Evolutionary conservation across 257 asterid species (phyloP).

Genomic region (Solanum neorickii): DNA sequence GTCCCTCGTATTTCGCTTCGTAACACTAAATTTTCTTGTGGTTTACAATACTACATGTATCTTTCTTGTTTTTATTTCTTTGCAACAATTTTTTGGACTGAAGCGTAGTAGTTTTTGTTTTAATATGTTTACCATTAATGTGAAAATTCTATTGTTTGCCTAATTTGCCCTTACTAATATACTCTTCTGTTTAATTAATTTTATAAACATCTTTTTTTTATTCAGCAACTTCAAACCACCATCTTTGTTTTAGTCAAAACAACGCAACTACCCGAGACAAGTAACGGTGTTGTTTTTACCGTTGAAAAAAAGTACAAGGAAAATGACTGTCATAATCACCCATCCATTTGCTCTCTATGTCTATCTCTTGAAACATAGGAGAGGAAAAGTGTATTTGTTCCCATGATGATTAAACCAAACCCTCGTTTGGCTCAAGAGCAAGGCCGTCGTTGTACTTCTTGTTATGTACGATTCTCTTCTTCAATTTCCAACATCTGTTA

Average conservation of each 20-base stretch:
- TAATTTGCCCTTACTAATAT: not conserved
- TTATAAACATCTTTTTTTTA: not conserved
- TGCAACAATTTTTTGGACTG: not conserved
- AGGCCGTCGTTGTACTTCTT: not conserved
- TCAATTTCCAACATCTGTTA: not conserved
- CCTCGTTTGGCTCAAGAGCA: not conserved
- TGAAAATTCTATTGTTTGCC: not conserved
- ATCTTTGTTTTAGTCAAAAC: not conserved
- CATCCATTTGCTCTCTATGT: conserved; percentile 18
- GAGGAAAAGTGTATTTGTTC: conserved; percentile 27
- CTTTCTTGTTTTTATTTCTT: not conserved
- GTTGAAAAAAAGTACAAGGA: conserved; percentile 6
- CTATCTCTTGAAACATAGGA: conserved; percentile 24
- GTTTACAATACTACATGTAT: not conserved
- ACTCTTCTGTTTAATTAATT: not conserved
- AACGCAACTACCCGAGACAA: not conserved
- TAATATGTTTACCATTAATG: not conserved
- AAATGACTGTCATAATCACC: conserved; percentile 5
- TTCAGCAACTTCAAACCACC: not conserved
- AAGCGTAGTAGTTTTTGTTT: not conserved
- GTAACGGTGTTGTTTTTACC: not conserved
- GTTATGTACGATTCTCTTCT: not conserved
- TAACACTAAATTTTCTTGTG: not conserved
- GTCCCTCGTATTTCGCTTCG: not conserved
- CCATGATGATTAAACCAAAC: not conserved